Conservation (phyloP, 768 basidiomycete genomes). For the Tulasnella sp. region DNA sequence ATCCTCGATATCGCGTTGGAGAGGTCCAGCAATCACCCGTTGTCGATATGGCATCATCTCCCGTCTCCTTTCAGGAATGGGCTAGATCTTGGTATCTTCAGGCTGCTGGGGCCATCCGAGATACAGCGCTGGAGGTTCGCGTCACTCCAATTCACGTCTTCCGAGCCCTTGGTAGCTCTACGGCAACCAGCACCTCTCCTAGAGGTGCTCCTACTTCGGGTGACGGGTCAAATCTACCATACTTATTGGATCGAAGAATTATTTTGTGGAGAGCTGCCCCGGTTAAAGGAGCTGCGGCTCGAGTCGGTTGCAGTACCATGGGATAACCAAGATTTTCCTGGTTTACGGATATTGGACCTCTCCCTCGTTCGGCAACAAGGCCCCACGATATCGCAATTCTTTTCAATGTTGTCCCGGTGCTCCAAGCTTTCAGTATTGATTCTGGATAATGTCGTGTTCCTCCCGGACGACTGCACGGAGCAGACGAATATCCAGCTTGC, state of each 20-base stretch:
- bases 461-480: neutral
- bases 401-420: neutral
- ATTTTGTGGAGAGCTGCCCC: neutral
- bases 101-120: neutral
- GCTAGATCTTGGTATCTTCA: too few relatives aligned
- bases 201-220: neutral
- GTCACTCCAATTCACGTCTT: neutral
- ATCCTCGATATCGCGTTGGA: neutral
- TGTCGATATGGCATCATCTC: neutral
- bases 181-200: neutral
- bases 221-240: neutral
- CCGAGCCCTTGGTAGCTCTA: neutral
- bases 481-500: neutral
- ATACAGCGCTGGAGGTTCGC: neutral
- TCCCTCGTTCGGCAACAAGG: neutral
- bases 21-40: constrained; percentile 2
- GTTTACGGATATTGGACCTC: neutral
- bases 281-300: neutral
- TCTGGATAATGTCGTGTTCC: neutral
- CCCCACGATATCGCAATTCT: neutral
- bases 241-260: neutral
- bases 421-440: neutral
- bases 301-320: neutral
- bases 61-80: neutral
- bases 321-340: neutral